Evolutionary conservation across 176 grass and related monocot species (phyloP).

Genomic region (Paspalum vaginatum): DNA sequence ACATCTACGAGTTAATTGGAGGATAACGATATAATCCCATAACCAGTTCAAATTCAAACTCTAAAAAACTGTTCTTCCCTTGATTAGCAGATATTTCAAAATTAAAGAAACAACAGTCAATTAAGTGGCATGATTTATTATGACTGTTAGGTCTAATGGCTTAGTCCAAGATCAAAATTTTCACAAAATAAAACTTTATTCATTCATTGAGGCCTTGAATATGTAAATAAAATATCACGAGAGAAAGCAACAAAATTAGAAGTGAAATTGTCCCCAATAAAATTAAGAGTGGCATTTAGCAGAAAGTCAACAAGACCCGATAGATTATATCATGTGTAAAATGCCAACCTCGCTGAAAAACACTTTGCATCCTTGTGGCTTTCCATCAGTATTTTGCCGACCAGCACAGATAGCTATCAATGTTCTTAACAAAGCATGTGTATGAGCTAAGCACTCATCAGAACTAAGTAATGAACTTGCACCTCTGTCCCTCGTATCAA

Average conservation of each 20-base stretch:
- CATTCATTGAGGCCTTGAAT: constrained; percentile 15
- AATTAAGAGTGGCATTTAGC: background rate
- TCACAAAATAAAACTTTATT: constrained; percentile 5
- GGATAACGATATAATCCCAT: constrained; percentile 7
- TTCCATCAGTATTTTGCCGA: constrained; percentile 48
- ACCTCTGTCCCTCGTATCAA: constrained; percentile 51
- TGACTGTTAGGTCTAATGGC: background rate
- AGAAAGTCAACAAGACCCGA: constrained; percentile 2
- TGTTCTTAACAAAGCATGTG: constrained; percentile 57
- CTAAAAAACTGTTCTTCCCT: constrained; percentile 7
- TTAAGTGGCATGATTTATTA: constrained; percentile 9
- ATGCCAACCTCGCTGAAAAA: constrained; percentile 47
- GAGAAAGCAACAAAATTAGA: constrained; percentile 4
- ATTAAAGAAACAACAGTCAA: background rate
- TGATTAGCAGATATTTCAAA: constrained; percentile 7
- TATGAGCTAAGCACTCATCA: constrained; percentile 54
- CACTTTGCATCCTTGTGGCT: constrained; percentile 30
- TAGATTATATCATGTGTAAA: constrained; percentile 17
- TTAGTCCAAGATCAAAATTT: constrained; percentile 9
- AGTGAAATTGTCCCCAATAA: background rate
- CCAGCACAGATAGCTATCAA: constrained; percentile 44
- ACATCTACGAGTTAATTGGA: constrained; percentile 42
- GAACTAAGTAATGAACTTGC: constrained; percentile 50
- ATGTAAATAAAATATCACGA: constrained; percentile 13
- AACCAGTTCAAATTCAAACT: constrained; percentile 7